Base-by-base conservation (phyloP, 2,329 filamentous ascomycete genomes). In the Lachnellula arida region DNA sequence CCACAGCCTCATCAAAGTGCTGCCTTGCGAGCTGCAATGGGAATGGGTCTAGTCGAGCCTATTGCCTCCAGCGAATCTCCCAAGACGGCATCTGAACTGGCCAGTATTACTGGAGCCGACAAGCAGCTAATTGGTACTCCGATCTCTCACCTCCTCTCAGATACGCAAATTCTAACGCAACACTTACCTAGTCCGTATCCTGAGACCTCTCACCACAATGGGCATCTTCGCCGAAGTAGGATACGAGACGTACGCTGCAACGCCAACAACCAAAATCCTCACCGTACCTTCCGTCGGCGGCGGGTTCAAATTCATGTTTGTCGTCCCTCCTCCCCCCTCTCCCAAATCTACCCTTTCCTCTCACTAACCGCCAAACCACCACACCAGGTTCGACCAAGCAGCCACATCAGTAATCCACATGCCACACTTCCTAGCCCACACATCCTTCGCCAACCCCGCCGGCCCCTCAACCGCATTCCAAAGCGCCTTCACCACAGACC, bases 231-330 rank as follows among this genome's bases (percentile, higher is more conserved):
- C 23, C 12, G 56, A 58, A 55, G 44, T 46, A 7, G 48, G 12
- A 8, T 49, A 42, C 43, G 53, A 58, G 49, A 58, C 53, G 12
- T 58, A 58, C 40, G 34, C 40, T 17, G 23, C 51, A 11, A 54
- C 25, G 12, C 23, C 25, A 7, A 55, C 37, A 15, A 53, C 49
- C 25, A 49, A 49, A 39, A 43, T 53, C 23, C 40, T 59, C 28
- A 52, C 53, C 7, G 23, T 35, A 3, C 53, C 53, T 12, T 34
- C 42, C 9, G 40, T 57, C 7, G 50, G 32, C 2, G 53, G 56
- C 7, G 49, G 49, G 9, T 59, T 49, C 43, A 54, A 54, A 35
- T 59, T 59, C 32, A 57, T 56, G 57, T 59, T 46, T 39, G 40
- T 43, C 3, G n/a, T 17, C 40, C 40, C 7, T 2, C n/a, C 5